Evolutionary conservation across 2,329 filamentous ascomycete genomes (phyloP), one percentile per base, ranked within the genome.

Genomic region (Alternaria ethzedia): DNA sequence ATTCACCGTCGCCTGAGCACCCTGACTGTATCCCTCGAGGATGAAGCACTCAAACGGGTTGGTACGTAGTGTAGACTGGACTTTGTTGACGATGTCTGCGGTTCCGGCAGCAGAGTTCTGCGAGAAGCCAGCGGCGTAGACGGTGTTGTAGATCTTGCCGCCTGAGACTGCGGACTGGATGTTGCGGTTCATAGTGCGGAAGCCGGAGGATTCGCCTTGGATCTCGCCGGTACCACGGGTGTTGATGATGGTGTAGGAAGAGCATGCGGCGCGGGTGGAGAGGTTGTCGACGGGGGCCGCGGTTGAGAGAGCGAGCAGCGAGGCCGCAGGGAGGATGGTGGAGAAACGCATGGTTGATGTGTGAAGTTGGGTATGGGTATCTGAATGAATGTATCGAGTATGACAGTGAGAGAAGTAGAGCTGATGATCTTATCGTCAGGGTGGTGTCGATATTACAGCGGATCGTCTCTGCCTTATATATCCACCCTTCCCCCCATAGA

Each of bases 1-100:
- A 44, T 78, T 73, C 6, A 77, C 73, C 0, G 79, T 80, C 0
- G 78, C 79, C 8, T 75, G 71, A 2, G 79, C 79, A 20, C 77
- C 79, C 61, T 80, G 79, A 3, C 73, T 77, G 67, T 80, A 80
- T 17, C 79, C 79, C 55, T 80, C 72, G 1, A 81, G 71, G 51
- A 80, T 74, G 62, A 80, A 79, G 64, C 78, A 81, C 51, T 73
- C 70, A 32, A 71, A 67, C 1, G 78, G 72, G 43, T 66, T 69
- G 0, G 66, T 51, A 0, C 30, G n/a, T 1, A 80, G 69, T 6
- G 67, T 73, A 12, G 59, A 61, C 5, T 62, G 63, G 61, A 81
- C 70, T n/a, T 77, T 66, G 65, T 75, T 72, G 66, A 81, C 57
- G 54, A 80, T 80, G 64, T 51, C 49, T 1, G 28, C 13, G 20